Conservation (phyloP, 2,329 filamentous ascomycete species). For the Myotisia sp. region DNA sequence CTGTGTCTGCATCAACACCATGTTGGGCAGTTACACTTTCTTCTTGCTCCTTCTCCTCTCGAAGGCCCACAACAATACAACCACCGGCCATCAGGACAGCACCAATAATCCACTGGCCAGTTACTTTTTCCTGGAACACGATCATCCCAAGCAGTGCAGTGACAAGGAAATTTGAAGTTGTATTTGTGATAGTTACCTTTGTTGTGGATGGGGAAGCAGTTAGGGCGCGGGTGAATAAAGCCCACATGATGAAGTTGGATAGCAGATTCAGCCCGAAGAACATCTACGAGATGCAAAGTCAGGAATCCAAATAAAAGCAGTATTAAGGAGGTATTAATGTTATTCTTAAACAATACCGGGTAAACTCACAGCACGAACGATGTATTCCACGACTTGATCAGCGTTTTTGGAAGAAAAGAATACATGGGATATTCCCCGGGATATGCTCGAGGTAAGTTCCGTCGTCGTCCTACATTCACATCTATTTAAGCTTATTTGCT, state of each 20-base stretch:
- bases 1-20: not conserved
- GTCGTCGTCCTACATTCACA: conserved; percentile 46
- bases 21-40: conserved; percentile 4
- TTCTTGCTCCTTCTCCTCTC: conserved; percentile 33
- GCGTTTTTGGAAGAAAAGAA: conserved; percentile 31
- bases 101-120: conserved; percentile 47
- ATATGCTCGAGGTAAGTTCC: conserved; percentile 40
- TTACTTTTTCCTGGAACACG: conserved; percentile 44
- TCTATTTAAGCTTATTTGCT: too few relatives aligned
- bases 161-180: conserved; percentile 48
- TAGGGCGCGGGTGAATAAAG: conserved; percentile 47
- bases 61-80: conserved; percentile 48
- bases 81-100: conserved; percentile 46
- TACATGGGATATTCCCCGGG: conserved; percentile 31
- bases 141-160: conserved; percentile 45
- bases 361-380: conserved; percentile 38
- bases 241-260: conserved; percentile 53
- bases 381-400: conserved; percentile 28
- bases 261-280: conserved; percentile 48
- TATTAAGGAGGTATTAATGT: too few relatives aligned
- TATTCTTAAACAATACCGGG: too few relatives aligned
- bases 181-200: conserved; percentile 50
- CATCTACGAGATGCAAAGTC: conserved; percentile 23
- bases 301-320: not conserved
- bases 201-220: conserved; percentile 47